These are phyloP conservation scores for Heritiera littoralis DNA, from an alignment of 345 rosid genomes.

Conservation along the genomic window DNA sequence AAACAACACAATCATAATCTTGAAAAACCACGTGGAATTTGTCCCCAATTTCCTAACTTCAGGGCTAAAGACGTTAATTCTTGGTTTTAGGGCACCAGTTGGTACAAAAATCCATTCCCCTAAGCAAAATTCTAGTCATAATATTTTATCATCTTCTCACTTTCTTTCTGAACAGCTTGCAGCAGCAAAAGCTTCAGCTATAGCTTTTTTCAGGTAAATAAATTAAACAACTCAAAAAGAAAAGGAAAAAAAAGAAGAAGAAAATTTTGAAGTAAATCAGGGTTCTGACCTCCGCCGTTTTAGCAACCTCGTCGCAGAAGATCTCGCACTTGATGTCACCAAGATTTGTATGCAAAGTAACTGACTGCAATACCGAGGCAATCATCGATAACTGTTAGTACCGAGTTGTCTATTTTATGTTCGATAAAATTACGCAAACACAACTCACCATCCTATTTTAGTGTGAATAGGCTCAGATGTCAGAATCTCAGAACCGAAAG, in stretches of 20 bases:
- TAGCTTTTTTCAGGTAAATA: neutral
- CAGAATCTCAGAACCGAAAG: neutral
- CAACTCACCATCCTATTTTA: constrained; percentile 32
- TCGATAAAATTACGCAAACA: constrained; percentile 28
- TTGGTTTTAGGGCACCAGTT: constrained; percentile 4
- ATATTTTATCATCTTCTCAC: neutral
- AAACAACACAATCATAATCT: neutral
- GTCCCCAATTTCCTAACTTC: neutral
- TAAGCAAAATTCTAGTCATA: neutral
- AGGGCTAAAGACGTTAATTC: neutral
- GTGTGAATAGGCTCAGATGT: neutral
- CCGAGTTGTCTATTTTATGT: neutral
- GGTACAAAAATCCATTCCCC: neutral
- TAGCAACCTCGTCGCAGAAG: constrained; percentile 92
- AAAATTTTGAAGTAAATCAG: neutral
- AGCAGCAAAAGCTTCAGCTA: neutral
- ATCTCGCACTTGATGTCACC: constrained; percentile 98
- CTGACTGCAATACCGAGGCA: constrained; percentile 55
- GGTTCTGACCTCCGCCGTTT: constrained; percentile 75
- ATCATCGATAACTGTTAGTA: neutral
- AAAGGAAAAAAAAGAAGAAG: neutral
- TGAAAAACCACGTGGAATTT: neutral
- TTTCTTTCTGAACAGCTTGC: constrained; percentile 6
- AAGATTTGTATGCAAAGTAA: constrained; percentile 94
- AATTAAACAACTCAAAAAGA: neutral